These are phyloP conservation scores for Ceratobasidium sp. DNA, from an alignment of 1,284 basidiomycete genomes.

Conservation along the genomic window DNA sequence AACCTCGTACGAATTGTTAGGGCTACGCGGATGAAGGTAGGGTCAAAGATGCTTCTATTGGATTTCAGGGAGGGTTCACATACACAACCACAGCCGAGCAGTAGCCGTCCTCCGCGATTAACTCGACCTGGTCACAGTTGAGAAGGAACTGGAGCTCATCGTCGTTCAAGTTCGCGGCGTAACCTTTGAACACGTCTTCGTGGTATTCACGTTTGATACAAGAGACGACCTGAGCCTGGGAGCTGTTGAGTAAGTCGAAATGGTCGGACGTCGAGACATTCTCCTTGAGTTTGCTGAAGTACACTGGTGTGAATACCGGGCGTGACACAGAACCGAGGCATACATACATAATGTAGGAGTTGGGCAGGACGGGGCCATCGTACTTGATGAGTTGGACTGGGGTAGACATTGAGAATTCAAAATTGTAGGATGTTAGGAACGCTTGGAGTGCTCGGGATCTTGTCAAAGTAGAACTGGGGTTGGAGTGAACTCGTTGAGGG, in stretches of 20 bases:
- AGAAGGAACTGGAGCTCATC: slow-evolving; percentile 26
- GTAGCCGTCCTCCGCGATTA: slow-evolving; percentile 7
- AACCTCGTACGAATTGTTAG: no score
- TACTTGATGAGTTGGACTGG: slow-evolving; percentile 15
- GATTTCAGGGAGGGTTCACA: no score
- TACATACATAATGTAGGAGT: slow-evolving; percentile 43
- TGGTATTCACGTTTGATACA: slow-evolving; percentile 21
- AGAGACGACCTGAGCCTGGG: background rate
- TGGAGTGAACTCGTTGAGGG: no score
- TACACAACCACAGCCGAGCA: background rate
- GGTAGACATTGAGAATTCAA: no score
- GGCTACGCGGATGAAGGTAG: no score
- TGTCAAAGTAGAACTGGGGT: no score
- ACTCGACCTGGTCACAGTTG: slow-evolving; percentile 39
- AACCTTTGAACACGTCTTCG: slow-evolving; percentile 46
- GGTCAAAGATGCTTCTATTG: no score
- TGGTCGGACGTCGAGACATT: background rate
- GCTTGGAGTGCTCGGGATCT: no score
- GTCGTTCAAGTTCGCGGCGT: slow-evolving; percentile 31
- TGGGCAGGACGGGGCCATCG: slow-evolving; percentile 17
- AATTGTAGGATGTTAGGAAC: no score
- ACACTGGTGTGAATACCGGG: no score
- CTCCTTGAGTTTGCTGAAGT: slow-evolving; percentile 8
- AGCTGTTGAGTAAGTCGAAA: background rate
- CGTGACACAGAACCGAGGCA: background rate